Conservation (phyloP, 352 stramenopile genomes). For the Globisporangium abappressorium region DNA sequence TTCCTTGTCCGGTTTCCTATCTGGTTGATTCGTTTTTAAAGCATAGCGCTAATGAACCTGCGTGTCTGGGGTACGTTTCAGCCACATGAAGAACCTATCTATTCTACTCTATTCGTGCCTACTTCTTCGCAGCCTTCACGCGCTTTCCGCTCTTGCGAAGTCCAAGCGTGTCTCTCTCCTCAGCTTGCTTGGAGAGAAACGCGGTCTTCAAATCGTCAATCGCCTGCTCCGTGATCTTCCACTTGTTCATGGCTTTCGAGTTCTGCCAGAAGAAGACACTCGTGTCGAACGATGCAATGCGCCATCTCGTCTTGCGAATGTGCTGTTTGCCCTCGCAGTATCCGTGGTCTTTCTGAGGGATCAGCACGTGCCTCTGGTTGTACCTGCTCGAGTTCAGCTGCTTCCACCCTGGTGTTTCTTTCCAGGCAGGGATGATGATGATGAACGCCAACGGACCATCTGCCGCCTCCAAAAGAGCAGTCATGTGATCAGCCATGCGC, state of each 20-base stretch:
- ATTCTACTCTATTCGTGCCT: conserved; percentile 10
- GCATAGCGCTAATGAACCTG: not conserved
- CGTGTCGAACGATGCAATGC: conserved; percentile 93
- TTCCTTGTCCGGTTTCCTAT: not conserved
- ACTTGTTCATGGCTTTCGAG: conserved; percentile 59
- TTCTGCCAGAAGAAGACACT: conserved; percentile 97
- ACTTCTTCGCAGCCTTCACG: conserved; percentile 36
- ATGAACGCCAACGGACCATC: conserved; percentile 85
- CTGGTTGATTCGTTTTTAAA: not conserved
- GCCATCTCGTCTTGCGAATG: conserved; percentile 83
- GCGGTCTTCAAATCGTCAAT: conserved; percentile 49
- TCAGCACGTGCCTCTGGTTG: conserved; percentile 67
- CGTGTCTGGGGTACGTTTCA: not conserved
- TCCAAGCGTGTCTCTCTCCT: conserved; percentile 62
- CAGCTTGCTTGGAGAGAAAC: conserved; percentile 79
- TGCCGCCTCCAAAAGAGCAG: conserved; percentile 59
- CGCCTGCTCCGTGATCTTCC: conserved; percentile 59
- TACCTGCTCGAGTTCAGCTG: conserved; percentile 71
- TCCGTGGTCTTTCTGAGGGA: conserved; percentile 85
- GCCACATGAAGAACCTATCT: conserved; percentile 3
- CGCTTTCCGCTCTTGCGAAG: conserved; percentile 73
- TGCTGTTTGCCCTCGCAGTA: conserved; percentile 93
- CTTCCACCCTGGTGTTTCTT: conserved; percentile 82
- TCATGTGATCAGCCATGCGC: conserved; percentile 88
- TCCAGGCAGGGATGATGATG: conserved; percentile 90